Percentiles rank a stretch among this genome's conserved stretches.
Conservation (phyloP, 768 basidiomycete genomes). For the Phylloporus arenicola region DNA sequence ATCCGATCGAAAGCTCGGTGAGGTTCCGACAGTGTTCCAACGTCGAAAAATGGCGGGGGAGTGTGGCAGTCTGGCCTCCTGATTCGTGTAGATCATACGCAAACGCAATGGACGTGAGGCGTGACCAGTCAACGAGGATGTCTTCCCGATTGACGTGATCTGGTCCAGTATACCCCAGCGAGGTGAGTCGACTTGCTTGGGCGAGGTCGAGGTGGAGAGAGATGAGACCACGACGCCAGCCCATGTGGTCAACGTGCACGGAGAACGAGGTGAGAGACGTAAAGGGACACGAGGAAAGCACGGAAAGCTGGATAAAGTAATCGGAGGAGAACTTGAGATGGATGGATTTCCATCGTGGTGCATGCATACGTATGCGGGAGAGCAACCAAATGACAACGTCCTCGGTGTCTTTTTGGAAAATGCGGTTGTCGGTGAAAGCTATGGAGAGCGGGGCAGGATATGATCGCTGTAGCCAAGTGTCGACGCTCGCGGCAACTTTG, state of each 20-base stretch:
- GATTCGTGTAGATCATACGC: constrained; percentile 24
- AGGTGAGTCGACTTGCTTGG: constrained; percentile 13
- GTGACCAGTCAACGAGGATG: constrained; percentile 19
- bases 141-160: constrained; percentile 19
- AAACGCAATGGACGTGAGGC: constrained; percentile 21
- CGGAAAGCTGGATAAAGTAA: constrained; percentile 17
- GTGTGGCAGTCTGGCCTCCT: constrained; percentile 19
- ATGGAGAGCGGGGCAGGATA: constrained; percentile 20
- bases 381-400: constrained; percentile 16
- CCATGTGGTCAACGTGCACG: constrained; percentile 25
- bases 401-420: constrained; percentile 24
- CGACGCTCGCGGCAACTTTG: constrained; percentile 11
- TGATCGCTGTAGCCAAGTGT: constrained; percentile 23
- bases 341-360: constrained; percentile 22
- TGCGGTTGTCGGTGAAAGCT: constrained; percentile 22
- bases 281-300: constrained; percentile 18
- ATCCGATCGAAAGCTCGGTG: constrained; percentile 20
- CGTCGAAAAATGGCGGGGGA: constrained; percentile 16
- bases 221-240: constrained; percentile 19
- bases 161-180: constrained; percentile 23
- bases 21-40: constrained; percentile 17
- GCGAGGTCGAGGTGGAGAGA: constrained; percentile 20
- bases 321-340: constrained; percentile 26
- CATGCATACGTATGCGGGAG: constrained; percentile 13
- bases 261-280: constrained; percentile 20